phyloP scores from a whole-genome alignment of 306 rosid species.

The Castanospermum australe region DNA sequence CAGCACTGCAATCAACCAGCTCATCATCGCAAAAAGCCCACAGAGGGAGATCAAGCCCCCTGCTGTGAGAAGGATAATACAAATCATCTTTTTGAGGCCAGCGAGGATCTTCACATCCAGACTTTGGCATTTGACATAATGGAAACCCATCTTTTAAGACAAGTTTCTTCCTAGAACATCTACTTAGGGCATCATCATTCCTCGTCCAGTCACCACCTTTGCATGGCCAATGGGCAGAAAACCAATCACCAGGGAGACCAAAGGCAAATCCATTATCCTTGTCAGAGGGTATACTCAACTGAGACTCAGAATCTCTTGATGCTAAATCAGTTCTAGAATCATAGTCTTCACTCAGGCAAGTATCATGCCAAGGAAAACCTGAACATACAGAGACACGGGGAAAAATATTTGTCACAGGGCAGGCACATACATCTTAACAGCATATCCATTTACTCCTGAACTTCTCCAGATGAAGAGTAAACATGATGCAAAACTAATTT shows the following conservation, averaged over 20 bases:
- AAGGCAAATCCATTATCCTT: conserved; percentile 48
- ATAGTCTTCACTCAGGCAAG: conserved; percentile 31
- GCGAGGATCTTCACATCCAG: conserved; percentile 95
- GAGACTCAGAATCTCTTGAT: conserved; percentile 46
- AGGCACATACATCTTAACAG: neutral
- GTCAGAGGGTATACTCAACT: conserved; percentile 45
- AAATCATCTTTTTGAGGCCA: conserved; percentile 87
- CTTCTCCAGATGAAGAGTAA: neutral
- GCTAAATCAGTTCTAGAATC: conserved; percentile 50
- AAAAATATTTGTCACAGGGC: neutral
- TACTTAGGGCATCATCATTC: conserved; percentile 80
- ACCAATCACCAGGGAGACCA: conserved; percentile 68
- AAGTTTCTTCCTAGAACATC: conserved; percentile 72
- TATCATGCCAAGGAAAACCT: conserved; percentile 61
- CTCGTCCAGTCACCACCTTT: conserved; percentile 99
- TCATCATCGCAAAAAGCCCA: conserved; percentile 95
- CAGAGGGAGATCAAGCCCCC: conserved; percentile 81
- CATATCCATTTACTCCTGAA: conserved; percentile 16
- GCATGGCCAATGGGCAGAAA: conserved; percentile 89
- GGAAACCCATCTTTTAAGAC: conserved; percentile 84
- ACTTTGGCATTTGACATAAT: conserved; percentile 83
- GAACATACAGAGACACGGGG: conserved; percentile 31
- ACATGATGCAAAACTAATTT: conserved; percentile 6
- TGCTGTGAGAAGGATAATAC: conserved; percentile 80
- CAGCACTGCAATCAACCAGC: conserved; percentile 49